Evolutionary conservation across 805 yeast species (phyloP).

Genomic region (Cyberlindnera euphorbiae): DNA sequence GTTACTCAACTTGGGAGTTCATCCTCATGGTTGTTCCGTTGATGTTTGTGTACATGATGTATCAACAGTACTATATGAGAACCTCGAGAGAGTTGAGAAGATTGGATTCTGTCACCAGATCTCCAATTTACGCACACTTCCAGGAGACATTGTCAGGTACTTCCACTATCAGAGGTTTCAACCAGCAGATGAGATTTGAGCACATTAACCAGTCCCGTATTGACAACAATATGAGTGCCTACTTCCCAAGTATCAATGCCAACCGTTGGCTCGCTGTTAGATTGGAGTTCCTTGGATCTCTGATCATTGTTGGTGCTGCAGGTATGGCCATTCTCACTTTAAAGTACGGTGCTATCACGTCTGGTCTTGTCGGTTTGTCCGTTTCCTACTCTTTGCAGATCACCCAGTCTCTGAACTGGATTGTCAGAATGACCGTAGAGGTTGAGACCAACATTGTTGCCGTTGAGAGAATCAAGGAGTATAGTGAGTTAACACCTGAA

Average conservation of each 20-base stretch:
- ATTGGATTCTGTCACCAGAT: constrained; percentile 72
- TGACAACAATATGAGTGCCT: constrained; percentile 87
- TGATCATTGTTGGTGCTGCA: constrained; percentile 83
- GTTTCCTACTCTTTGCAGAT: constrained; percentile 90
- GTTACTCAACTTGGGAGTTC: constrained; percentile 86
- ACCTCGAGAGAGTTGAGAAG: constrained; percentile 82
- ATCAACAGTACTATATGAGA: constrained; percentile 70
- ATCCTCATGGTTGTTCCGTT: constrained; percentile 69
- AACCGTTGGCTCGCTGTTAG: constrained; percentile 98
- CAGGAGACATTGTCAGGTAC: constrained; percentile 79
- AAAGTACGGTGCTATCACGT: constrained; percentile 66
- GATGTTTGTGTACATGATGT: constrained; percentile 56
- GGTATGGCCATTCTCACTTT: constrained; percentile 60
- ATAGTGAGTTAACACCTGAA: constrained; percentile 74
- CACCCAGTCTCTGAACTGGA: constrained; percentile 94
- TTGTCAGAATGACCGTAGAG: constrained; percentile 97
- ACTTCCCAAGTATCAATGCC: constrained; percentile 86
- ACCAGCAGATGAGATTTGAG: constrained; percentile 57
- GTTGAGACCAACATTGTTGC: constrained; percentile 97
- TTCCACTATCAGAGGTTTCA: constrained; percentile 69
- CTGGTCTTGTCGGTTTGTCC: constrained; percentile 92
- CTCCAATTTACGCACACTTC: constrained; percentile 81
- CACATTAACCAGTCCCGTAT: constrained; percentile 64
- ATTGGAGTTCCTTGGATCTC: constrained; percentile 84
- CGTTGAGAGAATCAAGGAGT: constrained; percentile 91